These are phyloP conservation scores for Apiospora malaysiana DNA, from an alignment of 2,329 filamentous ascomycete genomes.

Conservation along the genomic window DNA sequence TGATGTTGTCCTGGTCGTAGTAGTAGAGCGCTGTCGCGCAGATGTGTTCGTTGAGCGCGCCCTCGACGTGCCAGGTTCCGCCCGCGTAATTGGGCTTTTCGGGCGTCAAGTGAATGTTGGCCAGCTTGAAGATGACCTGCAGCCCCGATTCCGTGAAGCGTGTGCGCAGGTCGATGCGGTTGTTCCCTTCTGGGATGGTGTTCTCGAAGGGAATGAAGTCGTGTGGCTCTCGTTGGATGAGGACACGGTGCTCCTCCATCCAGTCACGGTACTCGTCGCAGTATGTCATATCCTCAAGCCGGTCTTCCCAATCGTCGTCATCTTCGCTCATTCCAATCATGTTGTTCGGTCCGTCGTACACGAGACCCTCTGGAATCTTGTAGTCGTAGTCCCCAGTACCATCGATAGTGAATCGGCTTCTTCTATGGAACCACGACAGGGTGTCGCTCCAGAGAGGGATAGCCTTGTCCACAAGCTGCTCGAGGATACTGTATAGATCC, in stretches of 20 bases:
- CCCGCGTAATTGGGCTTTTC: slow-evolving; percentile 56
- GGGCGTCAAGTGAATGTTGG: slow-evolving; percentile 63
- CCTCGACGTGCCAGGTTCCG: slow-evolving; percentile 51
- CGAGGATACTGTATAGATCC: slow-evolving; percentile 42
- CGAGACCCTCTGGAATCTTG: background rate
- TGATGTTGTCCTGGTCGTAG: slow-evolving; percentile 51
- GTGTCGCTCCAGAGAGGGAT: slow-evolving; percentile 46
- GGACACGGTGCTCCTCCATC: background rate
- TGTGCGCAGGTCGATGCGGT: background rate
- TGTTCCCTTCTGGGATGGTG: background rate
- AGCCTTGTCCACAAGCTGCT: slow-evolving; percentile 42
- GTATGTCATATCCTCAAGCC: background rate
- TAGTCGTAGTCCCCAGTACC: background rate
- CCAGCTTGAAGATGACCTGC: slow-evolving; percentile 64
- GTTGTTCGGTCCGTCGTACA: background rate
- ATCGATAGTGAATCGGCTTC: background rate
- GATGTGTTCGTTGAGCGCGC: slow-evolving; percentile 31
- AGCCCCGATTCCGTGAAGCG: background rate
- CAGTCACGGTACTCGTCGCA: background rate
- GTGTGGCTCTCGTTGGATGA: background rate
- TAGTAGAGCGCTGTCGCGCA: slow-evolving; percentile 33
- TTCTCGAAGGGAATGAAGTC: background rate
- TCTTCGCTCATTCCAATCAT: background rate
- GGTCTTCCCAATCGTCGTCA: background rate
- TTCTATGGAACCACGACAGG: background rate